Conservation (phyloP, 805 yeast genomes). For the Suhomyces xylopsoci region DNA sequence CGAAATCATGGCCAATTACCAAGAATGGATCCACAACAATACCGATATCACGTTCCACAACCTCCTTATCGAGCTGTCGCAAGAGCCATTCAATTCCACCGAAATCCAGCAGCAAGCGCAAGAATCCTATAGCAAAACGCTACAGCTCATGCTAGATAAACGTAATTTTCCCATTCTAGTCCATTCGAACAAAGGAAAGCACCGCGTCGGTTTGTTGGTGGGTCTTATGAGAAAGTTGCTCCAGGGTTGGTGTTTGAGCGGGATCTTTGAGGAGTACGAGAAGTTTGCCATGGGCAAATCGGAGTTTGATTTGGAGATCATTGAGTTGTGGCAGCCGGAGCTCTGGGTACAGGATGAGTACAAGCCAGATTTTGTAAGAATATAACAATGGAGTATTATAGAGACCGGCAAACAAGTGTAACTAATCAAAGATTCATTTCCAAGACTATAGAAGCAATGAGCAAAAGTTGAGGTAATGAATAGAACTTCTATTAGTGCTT, state of each 20-base stretch:
- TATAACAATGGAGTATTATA: constrained; percentile 11
- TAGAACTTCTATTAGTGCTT: no score
- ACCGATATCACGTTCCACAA: constrained; percentile 55
- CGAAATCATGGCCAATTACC: constrained; percentile 53
- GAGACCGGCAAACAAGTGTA: no score
- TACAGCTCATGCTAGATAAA: constrained; percentile 54
- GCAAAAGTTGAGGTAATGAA: no score
- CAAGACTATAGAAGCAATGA: no score
- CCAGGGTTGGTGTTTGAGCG: constrained; percentile 92
- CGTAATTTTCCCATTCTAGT: constrained; percentile 83
- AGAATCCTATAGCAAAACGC: constrained; percentile 51
- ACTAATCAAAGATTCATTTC: no score
- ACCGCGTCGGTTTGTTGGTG: constrained; percentile 89
- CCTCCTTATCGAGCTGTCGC: constrained; percentile 67
- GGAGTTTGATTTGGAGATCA: constrained; percentile 85
- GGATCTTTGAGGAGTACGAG: constrained; percentile 90
- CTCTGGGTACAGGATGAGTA: constrained; percentile 45
- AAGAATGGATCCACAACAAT: constrained; percentile 54
- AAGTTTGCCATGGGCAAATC: constrained; percentile 93
- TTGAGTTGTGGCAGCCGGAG: constrained; percentile 74
- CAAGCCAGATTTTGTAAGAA: constrained; percentile 64
- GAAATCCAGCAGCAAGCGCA: constrained; percentile 36
- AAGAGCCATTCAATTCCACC: constrained; percentile 69
- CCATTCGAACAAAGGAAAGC: constrained; percentile 97
- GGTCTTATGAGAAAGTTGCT: constrained; percentile 81